Base-by-base conservation (phyloP, 257 asterid species). In the Datura wrightii region DNA sequence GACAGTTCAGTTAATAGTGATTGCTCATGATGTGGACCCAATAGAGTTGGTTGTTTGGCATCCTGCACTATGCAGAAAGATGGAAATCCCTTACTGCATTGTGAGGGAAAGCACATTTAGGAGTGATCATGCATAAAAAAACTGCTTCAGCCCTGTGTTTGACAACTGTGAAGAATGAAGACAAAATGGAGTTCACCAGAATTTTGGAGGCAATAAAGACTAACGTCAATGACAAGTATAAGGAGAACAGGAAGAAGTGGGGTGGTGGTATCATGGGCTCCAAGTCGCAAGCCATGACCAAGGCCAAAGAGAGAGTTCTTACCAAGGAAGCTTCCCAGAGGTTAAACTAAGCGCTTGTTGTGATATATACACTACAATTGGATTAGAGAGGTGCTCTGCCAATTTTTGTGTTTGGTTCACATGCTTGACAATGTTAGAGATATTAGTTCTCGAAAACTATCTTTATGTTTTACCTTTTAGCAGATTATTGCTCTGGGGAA, bases 241-340 rank as follows among this genome's bases (percentile, higher is more conserved):
- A 90, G 34, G 91, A 88, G 79, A 70, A 89, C 66, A 84, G 90
- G 62, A 90, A 84, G 79, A 90, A 90, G 83, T 88, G 92, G 90
- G 92, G 92, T 5, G 92, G 92, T 31, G 92, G 92, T 10, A 62
- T 88, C 82, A 90, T 88, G 92, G 92, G 92, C 5, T 83, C 91
- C 0, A 90, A 90, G 85, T 90, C 92, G 8, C 92, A 90, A 69
- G 92, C 92, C 8, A 90, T 52, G 71, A 86, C 91, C 19, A 90
- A 90, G 82, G 92, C 91, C 15, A 90, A 90, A 44, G 92, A 90
- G 84, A 85, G 87, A 81, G 56, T 90, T 79, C 90, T 90, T 8
- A 88, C 89, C 3, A 90, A 88, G 86, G 91, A 89, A 82, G 87
- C 88, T 44, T 87, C 91, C n/a, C 91, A 88, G 80, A 86, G 91